Conservation (phyloP, 108 stramenopile species). For the Asterionellopsis glacialis region DNA sequence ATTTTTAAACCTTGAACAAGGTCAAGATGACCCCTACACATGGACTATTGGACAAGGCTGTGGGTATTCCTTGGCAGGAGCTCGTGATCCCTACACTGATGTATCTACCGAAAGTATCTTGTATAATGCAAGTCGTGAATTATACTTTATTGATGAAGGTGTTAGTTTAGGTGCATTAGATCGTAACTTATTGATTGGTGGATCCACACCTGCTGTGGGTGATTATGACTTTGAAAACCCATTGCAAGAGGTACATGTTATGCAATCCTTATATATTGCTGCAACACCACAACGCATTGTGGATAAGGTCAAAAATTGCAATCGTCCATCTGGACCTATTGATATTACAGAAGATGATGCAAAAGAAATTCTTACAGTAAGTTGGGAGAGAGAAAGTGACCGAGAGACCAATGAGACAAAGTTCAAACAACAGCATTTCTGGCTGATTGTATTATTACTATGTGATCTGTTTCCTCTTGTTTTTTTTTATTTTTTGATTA, state of each 20-base stretch:
- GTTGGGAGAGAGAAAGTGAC: too few species aligned
- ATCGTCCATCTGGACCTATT: constrained; percentile 27
- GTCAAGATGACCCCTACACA: constrained; percentile 31
- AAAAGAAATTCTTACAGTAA: constrained; percentile 21
- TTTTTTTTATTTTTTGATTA: too few species aligned
- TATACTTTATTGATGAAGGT: constrained; percentile 46
- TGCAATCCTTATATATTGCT: constrained; percentile 26
- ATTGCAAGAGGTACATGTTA: constrained; percentile 19
- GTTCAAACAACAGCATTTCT: too few species aligned
- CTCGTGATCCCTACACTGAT: constrained; percentile 23
- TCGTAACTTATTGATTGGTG: constrained; percentile 30
- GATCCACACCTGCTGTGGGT: constrained; percentile 7
- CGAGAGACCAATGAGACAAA: too few species aligned
- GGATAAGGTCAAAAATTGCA: constrained; percentile 37
- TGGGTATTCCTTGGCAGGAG: constrained; percentile 34
- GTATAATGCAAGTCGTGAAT: constrained; percentile 23
- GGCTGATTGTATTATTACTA: too few species aligned
- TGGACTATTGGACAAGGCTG: constrained; percentile 43
- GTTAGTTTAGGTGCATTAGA: constrained; percentile 22
- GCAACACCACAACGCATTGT: constrained; percentile 24
- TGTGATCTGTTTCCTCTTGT: too few species aligned
- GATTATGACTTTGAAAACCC: constrained; percentile 19
- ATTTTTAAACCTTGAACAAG: constrained; percentile 31
- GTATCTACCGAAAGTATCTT: constrained; percentile 14
- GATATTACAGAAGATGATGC: constrained; percentile 36